Evolutionary conservation across 73 alveolate species (phyloP), one percentile per base, ranked within the genome.

Genomic region (Blepharisma stoltei): DNA sequence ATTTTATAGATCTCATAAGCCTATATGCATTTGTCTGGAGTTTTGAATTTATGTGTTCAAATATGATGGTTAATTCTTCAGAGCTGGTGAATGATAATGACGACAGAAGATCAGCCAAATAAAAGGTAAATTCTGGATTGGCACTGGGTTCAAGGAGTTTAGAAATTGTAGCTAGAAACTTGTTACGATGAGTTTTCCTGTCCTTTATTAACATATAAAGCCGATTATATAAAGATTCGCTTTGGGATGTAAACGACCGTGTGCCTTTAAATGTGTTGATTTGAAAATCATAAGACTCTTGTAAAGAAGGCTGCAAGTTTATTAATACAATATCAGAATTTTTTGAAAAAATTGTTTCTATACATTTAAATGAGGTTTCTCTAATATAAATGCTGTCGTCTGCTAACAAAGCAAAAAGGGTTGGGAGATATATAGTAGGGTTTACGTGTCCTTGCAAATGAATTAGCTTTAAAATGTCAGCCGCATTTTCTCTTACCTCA

Each of bases 401-500:
- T 14, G 54, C 55, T 69, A 44, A 43, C 79, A 69, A 18, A 14
- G 60, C 69, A 43, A 69, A 44, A 9, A 69, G 27, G 14, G 37
- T 14, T 7, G 79, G 38, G 14, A 69, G 14, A 14, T 14, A n/a
- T 14, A 14, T 9, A 69, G 54, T 43, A 43, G 60, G 25, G 60
- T 69, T 69, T 38, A 38, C 32, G 2, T 18, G 14, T 14, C 79
- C 79, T 44, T 69, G 79, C 69, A 44, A 9, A 14, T 9, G 38
- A n/a, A 69, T 69, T n/a, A 69, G 65, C n/a, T 69, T 38, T 38
- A 69, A 18, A 7, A 69, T 53, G 11, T 69, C 65, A 43, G 65
- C 71, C 0, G 79, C 71, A 53, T n/a, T 69, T 46, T 69, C 65
- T 69, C 79, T 69, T 38, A 69, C 79, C 21, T 69, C 79, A n/a